phyloP scores from a whole-genome alignment of 495 filamentous ascomycete species.

The Neurospora sp. region DNA sequence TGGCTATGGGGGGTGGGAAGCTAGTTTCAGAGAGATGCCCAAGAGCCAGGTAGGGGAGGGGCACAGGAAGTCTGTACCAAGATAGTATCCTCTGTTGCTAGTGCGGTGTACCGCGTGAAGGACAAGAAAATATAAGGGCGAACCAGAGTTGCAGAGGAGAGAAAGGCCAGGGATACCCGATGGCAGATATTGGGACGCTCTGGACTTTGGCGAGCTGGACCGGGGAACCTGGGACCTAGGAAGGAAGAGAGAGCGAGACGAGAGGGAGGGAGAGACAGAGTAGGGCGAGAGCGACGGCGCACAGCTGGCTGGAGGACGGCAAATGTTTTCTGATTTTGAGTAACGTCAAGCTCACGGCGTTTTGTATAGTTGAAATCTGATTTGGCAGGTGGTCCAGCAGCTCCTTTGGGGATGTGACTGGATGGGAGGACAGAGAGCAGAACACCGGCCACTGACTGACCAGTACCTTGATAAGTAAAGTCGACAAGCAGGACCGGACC shows the following conservation, averaged over 20 bases:
- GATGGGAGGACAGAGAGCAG: not conserved
- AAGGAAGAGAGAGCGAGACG: not conserved
- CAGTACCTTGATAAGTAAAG: not conserved
- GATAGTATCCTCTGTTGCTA: not conserved
- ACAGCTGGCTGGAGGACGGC: not conserved
- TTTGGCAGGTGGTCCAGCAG: not conserved
- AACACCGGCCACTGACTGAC: not conserved
- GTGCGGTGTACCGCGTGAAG: not conserved
- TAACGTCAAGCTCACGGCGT: not conserved
- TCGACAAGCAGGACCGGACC: not conserved
- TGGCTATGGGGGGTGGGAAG: constrained; percentile 4
- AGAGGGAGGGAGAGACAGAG: not conserved
- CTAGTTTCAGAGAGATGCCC: constrained; percentile 6
- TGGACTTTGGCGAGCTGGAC: not conserved
- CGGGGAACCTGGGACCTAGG: not conserved
- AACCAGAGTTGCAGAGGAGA: not conserved
- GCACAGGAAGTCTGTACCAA: constrained; percentile 2
- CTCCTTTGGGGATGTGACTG: not conserved
- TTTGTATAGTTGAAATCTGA: not conserved
- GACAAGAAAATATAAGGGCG: constrained; percentile 3
- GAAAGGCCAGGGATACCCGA: not conserved
- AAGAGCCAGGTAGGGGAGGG: constrained; percentile 4
- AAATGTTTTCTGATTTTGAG: not conserved
- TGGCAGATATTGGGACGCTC: not conserved
- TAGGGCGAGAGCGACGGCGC: not conserved